Evolutionary conservation across 257 asterid genomes (phyloP), one percentile per base, ranked within the genome.

Genomic region (Solanum paucissectum): DNA sequence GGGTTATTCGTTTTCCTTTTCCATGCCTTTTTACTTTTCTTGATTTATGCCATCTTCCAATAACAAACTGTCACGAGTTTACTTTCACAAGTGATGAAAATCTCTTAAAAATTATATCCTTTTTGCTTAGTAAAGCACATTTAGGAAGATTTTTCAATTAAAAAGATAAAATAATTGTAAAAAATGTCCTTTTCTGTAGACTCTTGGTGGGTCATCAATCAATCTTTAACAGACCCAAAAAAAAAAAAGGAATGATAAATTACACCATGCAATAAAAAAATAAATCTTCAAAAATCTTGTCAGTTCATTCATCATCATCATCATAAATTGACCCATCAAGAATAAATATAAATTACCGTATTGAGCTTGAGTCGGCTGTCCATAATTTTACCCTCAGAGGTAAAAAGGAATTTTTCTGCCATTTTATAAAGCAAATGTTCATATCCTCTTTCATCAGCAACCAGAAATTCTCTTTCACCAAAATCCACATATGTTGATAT

Each of bases 401-500:
- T 92, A 64, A 46, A 87, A 64, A 96, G 96, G 88, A 94, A 95
- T 66, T 88, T 82, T 85, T 93, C 94, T 0, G 95, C 96, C 95
- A 96, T 92, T 92, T 94, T 88, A 86, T 93, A 90, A 52, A 96
- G 94, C 93, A 96, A 93, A 88, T 94, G 93, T 89, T 96, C 99
- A 77, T 95, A 96, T 42, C 99, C 99, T 90, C 99, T 94, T 33
- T 96, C 98, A 83, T 96, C 99, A 33, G 98, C 98, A 82, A 96
- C 98, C 73, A 96, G 88, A 88, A 88, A 96, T 84, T 96, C 99
- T 75, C 93, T 91, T 52, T 96, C 99, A 5, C 98, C 99, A 86
- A 96, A 96, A 86, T 96, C 98, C 4, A 94, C 95, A 73, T 94
- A 96, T 3, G 99, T 96, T 20, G 99, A 92, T 90, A 96, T 96